Base-by-base conservation (phyloP, 2,329 filamentous ascomycete genomes). In the Dactylellina sp. region DNA sequence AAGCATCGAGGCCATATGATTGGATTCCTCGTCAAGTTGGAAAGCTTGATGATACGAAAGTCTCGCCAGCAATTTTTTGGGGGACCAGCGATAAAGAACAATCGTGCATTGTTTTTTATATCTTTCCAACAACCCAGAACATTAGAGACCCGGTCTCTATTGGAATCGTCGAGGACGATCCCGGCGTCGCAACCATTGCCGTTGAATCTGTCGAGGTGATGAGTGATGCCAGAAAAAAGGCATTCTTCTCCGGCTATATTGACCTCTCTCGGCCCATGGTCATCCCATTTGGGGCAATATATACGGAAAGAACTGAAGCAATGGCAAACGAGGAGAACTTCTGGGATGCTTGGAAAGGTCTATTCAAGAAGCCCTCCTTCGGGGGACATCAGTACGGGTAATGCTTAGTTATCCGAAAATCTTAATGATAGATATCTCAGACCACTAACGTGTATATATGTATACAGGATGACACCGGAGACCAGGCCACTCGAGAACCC, bases 371-470 rank as follows among this genome's bases (percentile, higher is more conserved):
- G 16, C 50, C 57, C 44, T 9, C 28, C 9, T 71, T 57, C 20
- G 66, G 66, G 6, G 66, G 66, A 5, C 66, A 64, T 14, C 66
- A 71, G 56, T 71, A 63, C 12, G 66, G 66, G 65, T 71, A 71
- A 42, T 20, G 35, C 14, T 37, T 16, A 18, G 32, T 16, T n/a
- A 35, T 2, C n/a, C n/a, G 2, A 24, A 1, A 53, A 0, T 39
- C 1, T 39, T 1, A 20, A 3, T 14, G 5, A 22, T 14, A 9
- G 42, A 50, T 4, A 35, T n/a, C 7, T n/a, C 6, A n/a, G 2
- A n/a, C 46, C 20, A 39, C 40, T 53, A 55, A 61, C 25, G n/a
- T n/a, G n/a, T n/a, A n/a, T n/a, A n/a, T 35, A 22, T 4, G 14
- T 12, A 3, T 32, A 24, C 46, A 71, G 65, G 5, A 63, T 71